These are phyloP conservation scores for Vitis rotundifolia DNA, from an alignment of 164 flowering plant genomes.

Conservation along the genomic window DNA sequence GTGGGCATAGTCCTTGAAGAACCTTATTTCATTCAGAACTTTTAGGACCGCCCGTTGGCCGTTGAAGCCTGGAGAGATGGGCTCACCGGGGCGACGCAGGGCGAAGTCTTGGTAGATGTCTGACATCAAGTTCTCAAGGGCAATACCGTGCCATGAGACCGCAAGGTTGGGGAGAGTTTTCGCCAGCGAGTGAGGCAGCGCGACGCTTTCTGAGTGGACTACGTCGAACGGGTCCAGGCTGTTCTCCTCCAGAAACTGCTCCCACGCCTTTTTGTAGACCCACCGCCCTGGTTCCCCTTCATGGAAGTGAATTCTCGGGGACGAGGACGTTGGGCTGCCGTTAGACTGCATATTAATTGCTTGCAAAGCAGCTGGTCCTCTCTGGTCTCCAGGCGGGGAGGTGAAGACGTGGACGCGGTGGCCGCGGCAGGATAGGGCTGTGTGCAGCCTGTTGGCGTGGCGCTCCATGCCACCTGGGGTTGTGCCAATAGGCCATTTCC, in stretches of 20 bases:
- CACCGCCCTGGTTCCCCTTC: slow-evolving; percentile 16
- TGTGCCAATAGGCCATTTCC: slow-evolving; percentile 53
- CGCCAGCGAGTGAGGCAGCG: slow-evolving; percentile 48
- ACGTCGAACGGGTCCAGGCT: slow-evolving; percentile 26
- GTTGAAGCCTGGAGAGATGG: background rate
- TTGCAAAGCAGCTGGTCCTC: too few species aligned
- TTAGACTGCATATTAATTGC: too few species aligned
- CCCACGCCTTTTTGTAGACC: too few species aligned
- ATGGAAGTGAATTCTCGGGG: slow-evolving; percentile 6
- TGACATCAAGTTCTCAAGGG: slow-evolving; percentile 52
- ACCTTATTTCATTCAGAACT: slow-evolving; percentile 45
- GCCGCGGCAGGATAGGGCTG: slow-evolving; percentile 44
- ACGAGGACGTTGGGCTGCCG: too few species aligned
- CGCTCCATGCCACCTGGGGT: slow-evolving; percentile 73
- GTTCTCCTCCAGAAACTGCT: too few species aligned
- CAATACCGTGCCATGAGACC: slow-evolving; percentile 61
- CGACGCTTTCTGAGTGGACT: slow-evolving; percentile 57
- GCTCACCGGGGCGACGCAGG: slow-evolving; percentile 15
- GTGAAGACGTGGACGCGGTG: slow-evolving; percentile 66
- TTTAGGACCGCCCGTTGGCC: slow-evolving; percentile 42
- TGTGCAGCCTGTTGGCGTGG: slow-evolving; percentile 50
- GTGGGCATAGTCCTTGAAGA: slow-evolving; percentile 45
- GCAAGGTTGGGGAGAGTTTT: slow-evolving; percentile 41
- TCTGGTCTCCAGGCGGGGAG: slow-evolving; percentile 12
- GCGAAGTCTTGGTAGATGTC: slow-evolving; percentile 41